These are phyloP conservation scores for Didymella glomerata DNA, from an alignment of 2,329 filamentous ascomycete species.

Conservation along the genomic window DNA sequence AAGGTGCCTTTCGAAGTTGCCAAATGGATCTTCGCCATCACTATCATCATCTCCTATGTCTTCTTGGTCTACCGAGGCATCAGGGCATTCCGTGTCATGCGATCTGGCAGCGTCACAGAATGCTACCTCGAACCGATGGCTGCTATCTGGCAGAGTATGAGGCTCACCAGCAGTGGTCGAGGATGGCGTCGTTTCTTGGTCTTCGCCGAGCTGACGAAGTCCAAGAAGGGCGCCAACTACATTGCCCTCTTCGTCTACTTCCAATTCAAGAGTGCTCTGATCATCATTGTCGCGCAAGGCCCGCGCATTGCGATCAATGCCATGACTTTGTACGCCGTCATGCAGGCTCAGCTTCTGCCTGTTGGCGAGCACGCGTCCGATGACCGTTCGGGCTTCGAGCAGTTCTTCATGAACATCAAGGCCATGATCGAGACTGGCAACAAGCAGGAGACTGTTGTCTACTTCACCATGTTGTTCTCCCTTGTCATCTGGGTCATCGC, in stretches of 20 bases:
- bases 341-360: constrained; percentile 76
- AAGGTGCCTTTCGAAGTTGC: constrained; percentile 78
- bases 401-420: constrained; percentile 85
- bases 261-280: constrained; percentile 79
- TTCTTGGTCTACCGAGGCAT: constrained; percentile 83
- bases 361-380: constrained; percentile 62
- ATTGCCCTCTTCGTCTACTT: constrained; percentile 92
- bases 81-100: constrained; percentile 81
- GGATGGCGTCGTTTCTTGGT: constrained; percentile 93
- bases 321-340: constrained; percentile 85
- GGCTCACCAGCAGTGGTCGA: constrained; percentile 71
- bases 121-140: constrained; percentile 91
- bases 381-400: constrained; percentile 70
- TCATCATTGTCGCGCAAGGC: constrained; percentile 88
- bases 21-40: constrained; percentile 94
- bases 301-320: constrained; percentile 92
- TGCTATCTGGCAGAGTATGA: constrained; percentile 81
- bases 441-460: constrained; percentile 79
- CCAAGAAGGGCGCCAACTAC: constrained; percentile 89
- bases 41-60: constrained; percentile 89
- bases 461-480: constrained; percentile 93
- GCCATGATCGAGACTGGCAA: constrained; percentile 73
- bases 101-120: constrained; percentile 84
- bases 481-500: constrained; percentile 88
- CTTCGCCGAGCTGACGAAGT: constrained; percentile 88